Base-by-base conservation (phyloP, 176 grass and related monocot species). In the Oryza longistaminata region DNA sequence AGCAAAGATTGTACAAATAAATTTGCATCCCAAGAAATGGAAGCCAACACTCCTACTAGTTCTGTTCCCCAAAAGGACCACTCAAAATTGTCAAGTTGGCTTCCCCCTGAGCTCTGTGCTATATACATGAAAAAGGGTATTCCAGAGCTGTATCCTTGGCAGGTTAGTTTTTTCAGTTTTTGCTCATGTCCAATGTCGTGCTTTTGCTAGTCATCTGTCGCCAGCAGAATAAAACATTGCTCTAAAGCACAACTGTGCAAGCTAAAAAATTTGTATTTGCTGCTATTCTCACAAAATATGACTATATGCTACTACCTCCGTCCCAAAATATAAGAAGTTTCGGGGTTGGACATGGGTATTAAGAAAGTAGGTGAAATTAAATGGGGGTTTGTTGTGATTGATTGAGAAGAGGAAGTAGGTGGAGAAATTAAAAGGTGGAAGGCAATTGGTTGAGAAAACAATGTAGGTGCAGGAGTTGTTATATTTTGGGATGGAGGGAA, bases 51-150 rank as follows among this genome's bases (percentile, higher is more conserved):
- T 80, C 88, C 93, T 44, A 95, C 93, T 44, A 95, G 88, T 66
- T 95, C 34, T 69, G 43, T 93, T 82, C 91, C 86, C 83, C 74
- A 73, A 75, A 92, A 95, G 44, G 86, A 92, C 74, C 74, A 84
- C 39, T 79, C 90, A 75, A 95, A 92, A 83, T 73, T 98, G 81
- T 86, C 83, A 70, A 93, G 82, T 90, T 98, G 93, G 96, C 88
- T 98, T 55, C 93, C 89, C 50, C 58, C 78, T 3, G 89, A 95
- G 68, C 87, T 98, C 87, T 98, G 96, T 82, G 87, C 82, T 33
- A 45, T 98, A 79, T 98, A 95, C 76, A 90, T 76, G 85, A 95
- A 89, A 88, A 98, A 98, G 45, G 89, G 96, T 34, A 95, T 98
- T 73, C 83, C 88, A 34, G 66, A 89, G 85, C 88, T 98, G 83